These are phyloP conservation scores for Cladosporium oxysporum DNA, from an alignment of 2,329 filamentous ascomycete species.

Conservation along the genomic window DNA sequence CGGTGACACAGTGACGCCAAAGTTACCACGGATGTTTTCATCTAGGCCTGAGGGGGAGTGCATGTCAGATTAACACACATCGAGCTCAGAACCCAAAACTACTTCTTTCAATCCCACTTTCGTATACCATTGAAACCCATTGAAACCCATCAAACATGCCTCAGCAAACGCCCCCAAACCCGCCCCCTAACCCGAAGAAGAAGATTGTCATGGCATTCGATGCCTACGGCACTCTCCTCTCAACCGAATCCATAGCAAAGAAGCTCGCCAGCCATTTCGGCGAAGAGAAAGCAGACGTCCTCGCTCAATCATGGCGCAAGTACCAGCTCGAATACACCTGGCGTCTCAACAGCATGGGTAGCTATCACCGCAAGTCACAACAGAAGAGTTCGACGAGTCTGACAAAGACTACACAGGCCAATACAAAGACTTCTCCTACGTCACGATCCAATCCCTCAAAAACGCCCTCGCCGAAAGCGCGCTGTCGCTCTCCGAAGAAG, in stretches of 20 bases:
- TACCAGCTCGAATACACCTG: conserved; percentile 79
- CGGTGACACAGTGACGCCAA: conserved; percentile 4
- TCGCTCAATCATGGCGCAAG: conserved; percentile 65
- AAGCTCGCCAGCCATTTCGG: conserved; percentile 61
- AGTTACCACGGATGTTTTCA: not conserved
- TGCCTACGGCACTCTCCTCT: conserved; percentile 73
- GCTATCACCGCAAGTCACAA: conserved; percentile 21
- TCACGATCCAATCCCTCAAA: conserved; percentile 63
- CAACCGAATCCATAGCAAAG: conserved; percentile 66
- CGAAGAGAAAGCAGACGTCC: conserved; percentile 55
- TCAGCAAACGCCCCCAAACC: not conserved
- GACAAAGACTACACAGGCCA: conserved; percentile 32
- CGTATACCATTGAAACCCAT: not conserved
- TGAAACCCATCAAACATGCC: not conserved
- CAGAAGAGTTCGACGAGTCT: too few relatives aligned
- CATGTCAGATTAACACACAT: too few relatives aligned
- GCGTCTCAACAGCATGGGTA: conserved; percentile 75
- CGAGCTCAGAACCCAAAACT: not conserved
- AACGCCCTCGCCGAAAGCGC: conserved; percentile 65
- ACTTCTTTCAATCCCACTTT: not conserved
- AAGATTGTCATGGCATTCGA: conserved; percentile 63
- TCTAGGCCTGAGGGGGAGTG: too few relatives aligned
- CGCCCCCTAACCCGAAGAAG: conserved; percentile 1
- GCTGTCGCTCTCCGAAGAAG: conserved; percentile 46
- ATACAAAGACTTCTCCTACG: conserved; percentile 63